Base-by-base conservation (phyloP, 768 basidiomycete genomes). In the Collybia sordida region DNA sequence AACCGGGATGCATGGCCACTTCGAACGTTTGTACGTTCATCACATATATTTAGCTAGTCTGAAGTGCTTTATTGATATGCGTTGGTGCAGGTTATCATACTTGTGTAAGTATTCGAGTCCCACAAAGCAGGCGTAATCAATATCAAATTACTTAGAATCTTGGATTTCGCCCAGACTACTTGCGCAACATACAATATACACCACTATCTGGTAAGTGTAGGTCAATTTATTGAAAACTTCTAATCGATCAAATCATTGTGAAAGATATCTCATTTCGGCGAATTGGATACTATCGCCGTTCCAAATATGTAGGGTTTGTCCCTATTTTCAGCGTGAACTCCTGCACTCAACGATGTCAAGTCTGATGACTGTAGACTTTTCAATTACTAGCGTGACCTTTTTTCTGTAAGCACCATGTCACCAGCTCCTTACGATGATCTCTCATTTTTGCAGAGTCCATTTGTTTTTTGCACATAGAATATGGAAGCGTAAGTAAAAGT, bases 181-280 rank as follows among this genome's bases (percentile, higher is more conserved):
- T 56, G 52, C n/a, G 47, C 27, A 9, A 54, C 45, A 11, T 24
- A 17, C n/a, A 39, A 53, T 5, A 21, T 59, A 2, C 57, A 51
- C 36, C 9, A 59, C 39, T 59, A 59, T 31, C 37, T 53, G 12
- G 57, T 59, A 37, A 23, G 12, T 14, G 3, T 11, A 4, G 11
- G 14, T 4, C 9, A 3, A 8, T n/a, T 23, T 17, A 5, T 8
- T 23, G 9, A 36, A 22, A 22, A 8, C 12, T 12, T 23, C 3
- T 44, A 12, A 9, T 11, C 11, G 3, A 7, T 31, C 31, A 44
- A n/a, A 45, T 23, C 2, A 15, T 6, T 27, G 12, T 36, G 0
- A 45, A 19, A 9, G 6, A 45, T 22, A 17, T 18, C 15, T 23
- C 9, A 15, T 35, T 28, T 11, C 17, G 14, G 19, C 23, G 47